Evolutionary conservation across 495 filamentous ascomycete species (phyloP).

Genomic region (Delitschia confertaspora): DNA sequence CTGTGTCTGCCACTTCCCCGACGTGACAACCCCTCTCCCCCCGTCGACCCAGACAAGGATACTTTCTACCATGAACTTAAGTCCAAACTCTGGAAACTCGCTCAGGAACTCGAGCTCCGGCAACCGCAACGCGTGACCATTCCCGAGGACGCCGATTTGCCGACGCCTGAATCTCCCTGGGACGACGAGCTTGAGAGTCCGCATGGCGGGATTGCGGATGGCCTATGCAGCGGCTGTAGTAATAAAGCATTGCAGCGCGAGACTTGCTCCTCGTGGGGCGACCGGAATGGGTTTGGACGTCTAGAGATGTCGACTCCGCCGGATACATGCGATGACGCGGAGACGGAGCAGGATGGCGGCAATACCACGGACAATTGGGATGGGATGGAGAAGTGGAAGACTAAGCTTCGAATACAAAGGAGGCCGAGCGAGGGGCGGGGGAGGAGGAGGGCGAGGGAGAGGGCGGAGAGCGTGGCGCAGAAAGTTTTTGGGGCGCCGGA

Average conservation of each 20-base stretch:
- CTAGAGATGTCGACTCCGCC: too few relatives aligned
- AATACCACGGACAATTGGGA: background rate
- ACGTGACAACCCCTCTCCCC: background rate
- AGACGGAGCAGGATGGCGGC: background rate
- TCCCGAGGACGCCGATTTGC: background rate
- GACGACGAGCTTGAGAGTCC: too few relatives aligned
- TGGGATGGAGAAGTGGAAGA: background rate
- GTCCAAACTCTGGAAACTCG: constrained; percentile 5
- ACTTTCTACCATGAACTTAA: constrained; percentile 5
- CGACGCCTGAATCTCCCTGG: background rate
- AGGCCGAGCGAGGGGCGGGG: constrained; percentile 6
- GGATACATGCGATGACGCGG: background rate
- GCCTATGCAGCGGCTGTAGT: too few relatives aligned
- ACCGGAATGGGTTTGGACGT: too few relatives aligned
- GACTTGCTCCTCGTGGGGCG: too few relatives aligned
- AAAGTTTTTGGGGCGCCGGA: background rate
- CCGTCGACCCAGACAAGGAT: background rate
- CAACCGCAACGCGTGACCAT: background rate
- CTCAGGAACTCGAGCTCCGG: constrained; percentile 4
- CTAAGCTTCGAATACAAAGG: constrained; percentile 1
- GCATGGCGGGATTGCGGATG: too few relatives aligned
- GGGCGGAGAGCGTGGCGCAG: background rate
- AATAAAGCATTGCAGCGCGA: too few relatives aligned
- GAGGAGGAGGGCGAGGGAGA: constrained; percentile 5
- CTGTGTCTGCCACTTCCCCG: constrained; percentile 2